Base-by-base conservation (phyloP, 805 yeast species). In the Wickerhamomyces chambardii region DNA sequence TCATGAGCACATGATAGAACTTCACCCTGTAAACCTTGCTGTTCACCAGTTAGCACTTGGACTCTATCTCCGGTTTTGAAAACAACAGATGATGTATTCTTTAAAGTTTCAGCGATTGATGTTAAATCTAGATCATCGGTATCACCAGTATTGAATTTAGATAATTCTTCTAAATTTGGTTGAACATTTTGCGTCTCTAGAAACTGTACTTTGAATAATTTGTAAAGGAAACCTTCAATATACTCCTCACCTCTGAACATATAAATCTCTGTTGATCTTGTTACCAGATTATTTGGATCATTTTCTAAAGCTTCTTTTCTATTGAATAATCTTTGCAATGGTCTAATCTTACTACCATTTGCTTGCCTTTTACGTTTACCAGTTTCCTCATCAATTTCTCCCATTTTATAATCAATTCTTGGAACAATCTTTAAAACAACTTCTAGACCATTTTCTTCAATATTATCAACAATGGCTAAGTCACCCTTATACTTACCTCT, bases 31-130 rank as follows among this genome's bases (percentile, higher is more conserved):
- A 94, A 75, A 40, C 90, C 94, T 31, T 89, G 77, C 61, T 89
- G 97, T 61, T 92, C 98, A 55, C 98, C 98, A 44, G 78, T 76
- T 35, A 84, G 70, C 33, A 92, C 84, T 59, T 89, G 95, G 32
- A 92, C 96, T 46, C 84, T 74, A 57, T 92, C 98, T 46, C 95
- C 97, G 6, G 94, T 85, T 57, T 86, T 95, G 64, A 89, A 90
- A 4, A 69, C 59, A 25, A 76, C 67, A 21, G 70, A 61, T 17
- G 73, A 66, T 2, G 75, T 64, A 43, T 74, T 73, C 53, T 84
- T 84, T 46, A 92, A 67, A n/a, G 85, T 75, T 42, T 87, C 85
- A 2, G 96, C 92, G 45, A 92, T 77, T 1, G 89, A 75, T 4
- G 87, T 76, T 38, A 92, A 66, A 54, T 92, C 97, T 47, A 92